These are phyloP conservation scores for Albizia julibrissin DNA, from an alignment of 306 rosid species.

Conservation along the genomic window DNA sequence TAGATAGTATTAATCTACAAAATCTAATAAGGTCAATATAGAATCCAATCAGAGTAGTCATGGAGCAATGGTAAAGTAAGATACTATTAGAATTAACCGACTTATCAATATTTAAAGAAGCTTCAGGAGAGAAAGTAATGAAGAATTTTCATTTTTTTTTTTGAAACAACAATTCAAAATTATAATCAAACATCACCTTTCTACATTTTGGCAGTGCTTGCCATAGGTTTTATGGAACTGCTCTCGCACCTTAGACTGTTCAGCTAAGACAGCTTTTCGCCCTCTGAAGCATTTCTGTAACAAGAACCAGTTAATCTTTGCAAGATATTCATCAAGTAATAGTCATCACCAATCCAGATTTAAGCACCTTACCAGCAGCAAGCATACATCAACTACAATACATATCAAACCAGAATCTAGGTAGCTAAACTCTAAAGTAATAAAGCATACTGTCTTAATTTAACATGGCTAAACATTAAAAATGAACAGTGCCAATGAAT, in stretches of 20 bases:
- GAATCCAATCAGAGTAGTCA: slow-evolving; percentile 6
- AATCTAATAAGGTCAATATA: neutral
- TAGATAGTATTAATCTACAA: slow-evolving; percentile 25
- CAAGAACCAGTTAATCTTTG: slow-evolving; percentile 59
- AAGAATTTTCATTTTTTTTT: slow-evolving; percentile 3
- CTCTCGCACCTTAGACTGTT: slow-evolving; percentile 66
- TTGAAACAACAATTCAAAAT: slow-evolving; percentile 19
- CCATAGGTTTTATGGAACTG: slow-evolving; percentile 64
- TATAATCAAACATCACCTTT: slow-evolving; percentile 60
- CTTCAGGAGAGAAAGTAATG: neutral
- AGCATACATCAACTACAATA: slow-evolving; percentile 10
- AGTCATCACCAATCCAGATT: slow-evolving; percentile 7
- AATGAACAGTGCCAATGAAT: neutral
- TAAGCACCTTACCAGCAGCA: slow-evolving; percentile 20
- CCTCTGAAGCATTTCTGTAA: slow-evolving; percentile 99
- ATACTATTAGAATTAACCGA: slow-evolving; percentile 8
- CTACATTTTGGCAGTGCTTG: slow-evolving; percentile 59
- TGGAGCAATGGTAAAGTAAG: slow-evolving; percentile 22
- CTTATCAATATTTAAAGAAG: slow-evolving; percentile 14
- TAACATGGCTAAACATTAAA: slow-evolving; percentile 12
- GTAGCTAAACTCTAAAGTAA: slow-evolving; percentile 27
- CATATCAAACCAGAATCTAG: slow-evolving; percentile 26
- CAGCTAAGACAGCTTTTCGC: slow-evolving; percentile 66
- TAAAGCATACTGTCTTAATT: slow-evolving; percentile 16
- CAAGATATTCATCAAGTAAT: slow-evolving; percentile 21